A percentile compares a stretch with the other conserved stretches of the same genome.
These are phyloP conservation scores for Camellia japonica DNA, from an alignment of 148 eudicot genomes.

Conservation along the genomic window DNA sequence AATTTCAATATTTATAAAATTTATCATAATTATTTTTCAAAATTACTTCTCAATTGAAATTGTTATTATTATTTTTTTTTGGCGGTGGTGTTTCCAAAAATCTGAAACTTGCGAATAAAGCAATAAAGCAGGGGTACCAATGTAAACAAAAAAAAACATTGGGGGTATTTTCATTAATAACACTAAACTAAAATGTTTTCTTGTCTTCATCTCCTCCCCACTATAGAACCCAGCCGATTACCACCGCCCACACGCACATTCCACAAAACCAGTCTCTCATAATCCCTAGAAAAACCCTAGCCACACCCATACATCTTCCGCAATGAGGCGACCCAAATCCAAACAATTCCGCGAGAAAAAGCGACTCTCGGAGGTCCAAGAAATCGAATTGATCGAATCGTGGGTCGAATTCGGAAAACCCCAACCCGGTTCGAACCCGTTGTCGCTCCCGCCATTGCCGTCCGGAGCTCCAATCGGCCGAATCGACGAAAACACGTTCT, in stretches of 20 bases:
- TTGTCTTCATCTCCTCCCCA: background rate
- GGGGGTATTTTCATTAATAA: background rate
- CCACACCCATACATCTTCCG: background rate
- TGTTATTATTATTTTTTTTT: no score
- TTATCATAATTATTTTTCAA: no score
- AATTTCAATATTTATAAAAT: no score
- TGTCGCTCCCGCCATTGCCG: constrained; percentile 54
- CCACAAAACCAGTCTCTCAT: background rate
- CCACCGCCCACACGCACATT: background rate
- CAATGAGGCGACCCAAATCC: constrained; percentile 56
- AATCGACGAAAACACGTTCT: constrained; percentile 47
- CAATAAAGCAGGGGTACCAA: background rate
- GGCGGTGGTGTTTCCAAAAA: no score
- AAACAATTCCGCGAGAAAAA: constrained; percentile 38
- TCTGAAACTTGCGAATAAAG: no score
- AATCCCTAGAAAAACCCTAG: constrained; percentile 10
- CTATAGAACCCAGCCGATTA: background rate
- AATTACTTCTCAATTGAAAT: no score
- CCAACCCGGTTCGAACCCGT: constrained; percentile 70
- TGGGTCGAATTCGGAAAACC: constrained; percentile 74
- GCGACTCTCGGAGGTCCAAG: constrained; percentile 50
- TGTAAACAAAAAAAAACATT: background rate
- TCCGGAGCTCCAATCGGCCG: constrained; percentile 47
- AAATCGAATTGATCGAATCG: constrained; percentile 57
- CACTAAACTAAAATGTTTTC: background rate